These are phyloP conservation scores for Emmonsia crescens DNA, from an alignment of 2,329 filamentous ascomycete genomes.

Conservation along the genomic window DNA sequence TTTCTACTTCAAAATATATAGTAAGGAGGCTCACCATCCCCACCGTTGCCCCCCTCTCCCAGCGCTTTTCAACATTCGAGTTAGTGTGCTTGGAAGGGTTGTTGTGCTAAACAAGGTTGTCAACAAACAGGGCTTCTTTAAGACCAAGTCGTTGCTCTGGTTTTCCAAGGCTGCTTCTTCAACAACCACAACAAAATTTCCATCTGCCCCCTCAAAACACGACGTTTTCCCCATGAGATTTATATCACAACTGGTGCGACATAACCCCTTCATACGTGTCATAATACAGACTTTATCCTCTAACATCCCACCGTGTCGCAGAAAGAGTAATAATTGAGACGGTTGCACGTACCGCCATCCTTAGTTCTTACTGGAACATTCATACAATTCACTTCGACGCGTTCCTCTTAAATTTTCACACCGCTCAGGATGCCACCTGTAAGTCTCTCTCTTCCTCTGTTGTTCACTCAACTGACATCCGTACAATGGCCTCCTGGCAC, in stretches of 20 bases:
- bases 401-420: slow-evolving; percentile 10
- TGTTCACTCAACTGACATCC: not conserved
- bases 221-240: not conserved
- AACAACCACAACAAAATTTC: not conserved
- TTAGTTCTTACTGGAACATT: not conserved
- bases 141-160: not conserved
- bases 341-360: not conserved
- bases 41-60: not conserved
- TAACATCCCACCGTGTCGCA: not conserved
- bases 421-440: slow-evolving; percentile 46
- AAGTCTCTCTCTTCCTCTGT: slow-evolving; percentile 26
- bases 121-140: slow-evolving; percentile 1
- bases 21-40: not conserved
- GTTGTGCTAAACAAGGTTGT: not conserved
- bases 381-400: slow-evolving; percentile 9
- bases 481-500: not conserved
- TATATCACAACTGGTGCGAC: not conserved
- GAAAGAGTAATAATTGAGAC: not conserved
- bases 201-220: not conserved
- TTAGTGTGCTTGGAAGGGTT: not conserved
- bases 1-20: slow-evolving; percentile 13
- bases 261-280: not conserved
- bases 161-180: not conserved
- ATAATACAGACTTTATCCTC: not conserved
- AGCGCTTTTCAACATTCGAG: not conserved